A percentile compares a stretch with the other conserved stretches of the same genome.
Evolutionary conservation across 169 alveolate species (phyloP).

Genomic region (Babesia ovata): DNA sequence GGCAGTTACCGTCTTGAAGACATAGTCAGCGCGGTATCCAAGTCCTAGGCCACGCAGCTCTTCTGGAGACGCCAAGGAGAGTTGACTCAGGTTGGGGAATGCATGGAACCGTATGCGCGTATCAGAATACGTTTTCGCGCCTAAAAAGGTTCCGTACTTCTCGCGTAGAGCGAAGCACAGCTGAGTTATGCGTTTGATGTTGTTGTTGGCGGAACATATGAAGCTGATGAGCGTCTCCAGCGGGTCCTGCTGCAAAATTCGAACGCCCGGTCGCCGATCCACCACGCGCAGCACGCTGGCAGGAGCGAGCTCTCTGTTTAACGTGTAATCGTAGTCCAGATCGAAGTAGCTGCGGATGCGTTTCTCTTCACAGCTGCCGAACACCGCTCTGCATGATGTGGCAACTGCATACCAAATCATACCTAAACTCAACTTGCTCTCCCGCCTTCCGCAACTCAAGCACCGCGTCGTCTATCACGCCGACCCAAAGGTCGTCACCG

Average conservation of each 20-base stretch:
- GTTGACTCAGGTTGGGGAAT: constrained; percentile 65
- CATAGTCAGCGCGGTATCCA: constrained; percentile 72
- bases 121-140: constrained; percentile 7
- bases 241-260: constrained; percentile 75
- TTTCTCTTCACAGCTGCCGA: constrained; percentile 27
- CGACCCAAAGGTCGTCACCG: constrained; percentile 51
- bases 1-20: constrained; percentile 60
- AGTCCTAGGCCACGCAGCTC: constrained; percentile 65
- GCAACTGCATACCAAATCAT: background rate
- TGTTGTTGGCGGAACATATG: constrained; percentile 82
- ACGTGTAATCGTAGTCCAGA: constrained; percentile 46
- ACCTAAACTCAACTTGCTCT: constrained; percentile 60
- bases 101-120: constrained; percentile 47
- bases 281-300: constrained; percentile 63
- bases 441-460: constrained; percentile 42
- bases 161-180: constrained; percentile 67
- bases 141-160: constrained; percentile 57
- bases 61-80: constrained; percentile 42
- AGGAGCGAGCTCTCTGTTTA: constrained; percentile 61
- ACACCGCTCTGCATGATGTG: constrained; percentile 19
- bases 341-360: constrained; percentile 36
- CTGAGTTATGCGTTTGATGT: constrained; percentile 73
- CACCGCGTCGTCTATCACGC: constrained; percentile 47
- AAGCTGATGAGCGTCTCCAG: constrained; percentile 79
- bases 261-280: constrained; percentile 60